These are phyloP conservation scores for Solanum dulcamara DNA, from an alignment of 257 asterid genomes.

Conservation along the genomic window DNA sequence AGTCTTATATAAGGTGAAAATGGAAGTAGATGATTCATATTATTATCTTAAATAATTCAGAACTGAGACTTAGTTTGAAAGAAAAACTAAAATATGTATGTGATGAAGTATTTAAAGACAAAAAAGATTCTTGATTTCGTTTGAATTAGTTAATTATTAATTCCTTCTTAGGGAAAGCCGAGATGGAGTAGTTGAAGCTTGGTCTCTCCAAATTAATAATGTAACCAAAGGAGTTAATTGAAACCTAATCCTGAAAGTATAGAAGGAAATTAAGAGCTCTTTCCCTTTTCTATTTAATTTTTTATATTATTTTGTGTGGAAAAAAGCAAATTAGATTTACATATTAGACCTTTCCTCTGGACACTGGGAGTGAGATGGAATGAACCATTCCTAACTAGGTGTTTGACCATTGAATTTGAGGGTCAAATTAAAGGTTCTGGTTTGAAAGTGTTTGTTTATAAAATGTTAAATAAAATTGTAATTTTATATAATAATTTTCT, in stretches of 20 bases:
- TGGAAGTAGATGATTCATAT: not conserved
- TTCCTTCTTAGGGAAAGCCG: not conserved
- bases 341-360: not conserved
- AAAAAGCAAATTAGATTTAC: not conserved
- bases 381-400: too few relatives aligned
- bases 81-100: not conserved
- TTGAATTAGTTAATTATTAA: not conserved
- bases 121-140: not conserved
- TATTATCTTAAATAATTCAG: not conserved
- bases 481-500: not conserved
- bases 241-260: not conserved
- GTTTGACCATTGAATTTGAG: not conserved
- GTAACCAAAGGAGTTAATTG: not conserved
- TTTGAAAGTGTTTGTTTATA: not conserved
- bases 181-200: not conserved
- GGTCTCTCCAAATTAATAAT: not conserved
- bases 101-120: not conserved
- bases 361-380: not conserved
- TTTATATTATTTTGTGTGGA: not conserved
- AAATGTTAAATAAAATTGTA: not conserved
- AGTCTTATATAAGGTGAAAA: not conserved
- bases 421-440: not conserved
- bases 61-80: not conserved
- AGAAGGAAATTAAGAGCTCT: not conserved
- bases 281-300: not conserved